Percentiles rank a stretch among this genome's conserved stretches.
These are phyloP conservation scores for Phytopythium litorale DNA, from an alignment of 352 stramenopile species.

Conservation along the genomic window DNA sequence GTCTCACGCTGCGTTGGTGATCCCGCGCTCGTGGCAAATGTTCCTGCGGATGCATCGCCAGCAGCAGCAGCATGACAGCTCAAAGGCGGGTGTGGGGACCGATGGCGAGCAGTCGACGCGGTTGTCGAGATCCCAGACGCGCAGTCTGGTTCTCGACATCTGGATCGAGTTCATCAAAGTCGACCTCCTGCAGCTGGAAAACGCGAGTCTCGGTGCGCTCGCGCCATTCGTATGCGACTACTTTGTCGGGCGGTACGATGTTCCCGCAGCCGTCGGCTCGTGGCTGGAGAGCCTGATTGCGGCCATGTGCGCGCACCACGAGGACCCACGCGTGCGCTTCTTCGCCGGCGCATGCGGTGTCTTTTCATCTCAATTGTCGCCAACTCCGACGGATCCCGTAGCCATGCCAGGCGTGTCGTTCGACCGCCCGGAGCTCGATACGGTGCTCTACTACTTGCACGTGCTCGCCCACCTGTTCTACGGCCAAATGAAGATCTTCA, in stretches of 20 bases:
- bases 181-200: slow-evolving; percentile 59
- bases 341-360: slow-evolving; percentile 44
- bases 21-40: slow-evolving; percentile 34
- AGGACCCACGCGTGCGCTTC: slow-evolving; percentile 60
- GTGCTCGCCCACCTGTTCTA: slow-evolving; percentile 62
- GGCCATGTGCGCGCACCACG: slow-evolving; percentile 29
- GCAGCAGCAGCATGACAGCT: slow-evolving; percentile 8
- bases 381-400: not conserved
- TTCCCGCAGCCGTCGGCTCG: slow-evolving; percentile 36
- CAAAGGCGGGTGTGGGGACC: not conserved
- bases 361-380: not conserved
- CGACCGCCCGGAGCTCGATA: slow-evolving; percentile 32
- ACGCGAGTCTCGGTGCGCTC: slow-evolving; percentile 40
- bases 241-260: slow-evolving; percentile 51
- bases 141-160: slow-evolving; percentile 61
- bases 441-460: slow-evolving; percentile 68
- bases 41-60: slow-evolving; percentile 21
- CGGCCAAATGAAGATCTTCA: slow-evolving; percentile 70
- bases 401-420: slow-evolving; percentile 9
- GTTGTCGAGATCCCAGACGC: slow-evolving; percentile 20
- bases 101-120: not conserved
- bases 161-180: slow-evolving; percentile 75
- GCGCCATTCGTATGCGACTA: slow-evolving; percentile 75
- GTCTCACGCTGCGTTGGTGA: not conserved
- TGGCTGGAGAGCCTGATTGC: slow-evolving; percentile 53